phyloP scores from a whole-genome alignment of 2,329 filamentous ascomycete species.

The Curvularia spicifera region DNA sequence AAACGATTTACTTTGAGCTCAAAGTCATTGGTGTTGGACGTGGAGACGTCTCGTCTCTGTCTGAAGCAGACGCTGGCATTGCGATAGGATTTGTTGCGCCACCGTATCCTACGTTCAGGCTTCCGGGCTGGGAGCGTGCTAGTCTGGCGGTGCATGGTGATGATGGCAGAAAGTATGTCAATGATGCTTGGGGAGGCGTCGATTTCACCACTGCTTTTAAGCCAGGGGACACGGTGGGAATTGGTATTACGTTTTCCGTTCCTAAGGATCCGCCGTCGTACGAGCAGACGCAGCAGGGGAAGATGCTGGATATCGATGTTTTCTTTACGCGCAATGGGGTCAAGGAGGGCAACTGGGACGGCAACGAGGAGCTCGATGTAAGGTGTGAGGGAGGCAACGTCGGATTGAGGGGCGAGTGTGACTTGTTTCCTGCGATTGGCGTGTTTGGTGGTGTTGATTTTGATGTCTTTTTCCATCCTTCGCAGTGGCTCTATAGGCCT shows the following conservation, averaged over 20 bases:
- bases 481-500: slow-evolving; percentile 61
- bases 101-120: slow-evolving; percentile 77
- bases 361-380: slow-evolving; percentile 76
- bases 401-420: slow-evolving; percentile 74
- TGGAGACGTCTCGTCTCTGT: slow-evolving; percentile 21
- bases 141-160: slow-evolving; percentile 79
- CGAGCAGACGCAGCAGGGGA: slow-evolving; percentile 31
- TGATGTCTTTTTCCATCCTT: slow-evolving; percentile 68
- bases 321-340: slow-evolving; percentile 75
- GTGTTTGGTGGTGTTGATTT: slow-evolving; percentile 72
- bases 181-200: slow-evolving; percentile 75
- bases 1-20: slow-evolving; percentile 76
- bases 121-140: slow-evolving; percentile 82
- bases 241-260: slow-evolving; percentile 70
- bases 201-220: slow-evolving; percentile 70
- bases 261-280: slow-evolving; percentile 47
- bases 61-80: slow-evolving; percentile 61
- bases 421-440: slow-evolving; percentile 74
- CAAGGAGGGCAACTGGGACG: slow-evolving; percentile 68
- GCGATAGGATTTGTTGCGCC: slow-evolving; percentile 74
- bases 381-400: slow-evolving; percentile 65
- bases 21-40: slow-evolving; percentile 58
- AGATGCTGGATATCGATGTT: slow-evolving; percentile 60
- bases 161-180: slow-evolving; percentile 77
- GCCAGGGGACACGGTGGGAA: slow-evolving; percentile 70